phyloP scores from a whole-genome alignment of 2,329 filamentous ascomycete genomes.

The Sphaerulina vaccinii region DNA sequence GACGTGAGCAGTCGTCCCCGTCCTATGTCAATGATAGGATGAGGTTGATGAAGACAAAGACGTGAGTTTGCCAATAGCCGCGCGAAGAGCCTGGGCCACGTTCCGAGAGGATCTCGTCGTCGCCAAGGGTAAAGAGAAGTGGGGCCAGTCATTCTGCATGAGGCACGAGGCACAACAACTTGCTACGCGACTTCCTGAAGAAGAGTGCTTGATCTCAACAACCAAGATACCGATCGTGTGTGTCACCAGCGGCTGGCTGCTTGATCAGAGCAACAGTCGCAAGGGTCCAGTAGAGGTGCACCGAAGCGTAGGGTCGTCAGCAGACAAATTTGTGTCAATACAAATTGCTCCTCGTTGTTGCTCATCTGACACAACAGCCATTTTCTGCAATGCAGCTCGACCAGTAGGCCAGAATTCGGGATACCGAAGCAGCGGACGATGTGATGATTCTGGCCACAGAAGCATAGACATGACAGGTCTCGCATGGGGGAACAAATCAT shows the following conservation, averaged over 20 bases:
- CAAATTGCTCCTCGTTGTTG: not conserved
- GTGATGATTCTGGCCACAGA: not conserved
- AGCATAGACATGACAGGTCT: not conserved
- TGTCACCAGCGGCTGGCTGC: not conserved
- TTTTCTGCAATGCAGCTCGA: not conserved
- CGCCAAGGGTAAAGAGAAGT: not conserved
- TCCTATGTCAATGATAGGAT: constrained; percentile 2
- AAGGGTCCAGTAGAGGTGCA: not conserved
- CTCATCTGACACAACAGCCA: not conserved
- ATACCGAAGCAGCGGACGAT: not conserved
- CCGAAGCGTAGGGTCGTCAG: not conserved
- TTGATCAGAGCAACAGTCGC: not conserved
- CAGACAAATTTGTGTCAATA: not conserved
- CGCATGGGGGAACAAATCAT: not conserved
- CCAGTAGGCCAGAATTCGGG: not conserved
- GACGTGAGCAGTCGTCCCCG: not conserved
- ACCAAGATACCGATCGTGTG: not conserved
- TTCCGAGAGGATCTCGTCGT: not conserved
- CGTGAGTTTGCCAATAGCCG: constrained; percentile 9
- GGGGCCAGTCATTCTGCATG: not conserved
- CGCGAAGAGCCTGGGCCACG: not conserved
- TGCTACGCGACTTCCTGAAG: not conserved
- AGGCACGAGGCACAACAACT: not conserved
- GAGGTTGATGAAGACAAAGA: constrained; percentile 3
- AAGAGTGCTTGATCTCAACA: not conserved